Conservation (phyloP, 2,329 filamentous ascomycete genomes). For the Verticillium alfalfae region DNA sequence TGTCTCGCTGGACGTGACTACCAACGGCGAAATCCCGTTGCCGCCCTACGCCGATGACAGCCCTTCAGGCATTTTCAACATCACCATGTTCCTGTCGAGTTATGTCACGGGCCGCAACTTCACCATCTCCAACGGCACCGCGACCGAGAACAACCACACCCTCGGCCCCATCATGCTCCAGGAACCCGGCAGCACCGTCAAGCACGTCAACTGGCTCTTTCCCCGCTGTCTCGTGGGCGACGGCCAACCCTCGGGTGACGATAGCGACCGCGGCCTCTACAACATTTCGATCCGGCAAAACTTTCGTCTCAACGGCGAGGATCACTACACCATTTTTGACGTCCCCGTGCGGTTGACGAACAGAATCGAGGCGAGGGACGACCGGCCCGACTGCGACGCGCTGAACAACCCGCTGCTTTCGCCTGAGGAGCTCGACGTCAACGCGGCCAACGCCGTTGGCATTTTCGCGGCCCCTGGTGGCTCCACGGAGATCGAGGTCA, state of each 20-base stretch:
- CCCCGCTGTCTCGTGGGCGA: conserved; percentile 62
- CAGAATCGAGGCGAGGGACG: conserved; percentile 39
- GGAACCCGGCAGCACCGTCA: conserved; percentile 63
- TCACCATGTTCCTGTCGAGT: conserved; percentile 63
- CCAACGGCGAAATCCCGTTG: conserved; percentile 57
- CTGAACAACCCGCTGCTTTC: conserved; percentile 46
- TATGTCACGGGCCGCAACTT: conserved; percentile 60
- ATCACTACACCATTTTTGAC: conserved; percentile 67
- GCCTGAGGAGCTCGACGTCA: conserved; percentile 36
- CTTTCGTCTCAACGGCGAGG: conserved; percentile 58
- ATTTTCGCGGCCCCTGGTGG: conserved; percentile 48
- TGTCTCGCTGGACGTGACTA: conserved; percentile 61
- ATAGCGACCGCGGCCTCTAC: conserved; percentile 54
- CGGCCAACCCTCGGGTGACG: conserved; percentile 36
- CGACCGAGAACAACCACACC: conserved; percentile 42
- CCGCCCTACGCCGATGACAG: conserved; percentile 49
- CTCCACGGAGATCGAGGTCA: conserved; percentile 36
- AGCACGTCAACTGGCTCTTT: conserved; percentile 70
- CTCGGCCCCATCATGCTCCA: conserved; percentile 58
- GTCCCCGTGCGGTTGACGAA: conserved; percentile 66
- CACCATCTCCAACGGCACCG: conserved; percentile 61
- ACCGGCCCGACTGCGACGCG: conserved; percentile 41
- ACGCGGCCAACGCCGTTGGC: conserved; percentile 35
- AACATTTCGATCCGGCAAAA: conserved; percentile 71
- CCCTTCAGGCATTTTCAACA: conserved; percentile 54